These are phyloP conservation scores for Aureobasidium pullulans DNA, from an alignment of 2,329 filamentous ascomycete genomes.

Conservation along the genomic window DNA sequence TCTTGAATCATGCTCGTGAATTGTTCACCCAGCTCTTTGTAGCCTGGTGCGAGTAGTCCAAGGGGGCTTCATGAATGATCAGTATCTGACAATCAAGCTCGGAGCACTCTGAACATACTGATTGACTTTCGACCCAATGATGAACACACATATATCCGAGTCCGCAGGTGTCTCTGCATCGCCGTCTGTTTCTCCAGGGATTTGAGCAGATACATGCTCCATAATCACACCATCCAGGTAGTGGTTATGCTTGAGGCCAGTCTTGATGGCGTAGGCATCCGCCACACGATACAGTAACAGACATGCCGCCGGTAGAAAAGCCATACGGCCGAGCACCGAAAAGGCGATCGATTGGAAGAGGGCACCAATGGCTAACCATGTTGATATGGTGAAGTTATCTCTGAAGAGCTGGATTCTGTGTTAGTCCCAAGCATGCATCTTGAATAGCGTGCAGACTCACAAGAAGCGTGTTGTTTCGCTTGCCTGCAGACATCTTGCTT, in stretches of 20 bases:
- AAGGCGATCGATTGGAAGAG: slow-evolving; percentile 32
- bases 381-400: slow-evolving; percentile 32
- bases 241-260: slow-evolving; percentile 30
- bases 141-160: slow-evolving; percentile 30
- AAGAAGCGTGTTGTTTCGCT: background rate
- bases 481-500: background rate
- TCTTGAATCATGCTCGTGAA: slow-evolving; percentile 34
- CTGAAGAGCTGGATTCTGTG: slow-evolving; percentile 23
- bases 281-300: slow-evolving; percentile 29
- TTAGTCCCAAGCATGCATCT: background rate
- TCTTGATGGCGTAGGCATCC: slow-evolving; percentile 29
- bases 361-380: slow-evolving; percentile 36
- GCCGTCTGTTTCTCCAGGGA: slow-evolving; percentile 30
- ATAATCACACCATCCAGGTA: slow-evolving; percentile 30
- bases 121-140: slow-evolving; percentile 31
- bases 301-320: slow-evolving; percentile 28
- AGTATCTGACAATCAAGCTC: background rate
- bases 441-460: background rate
- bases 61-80: slow-evolving; percentile 32
- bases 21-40: slow-evolving; percentile 30
- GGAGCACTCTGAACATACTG: slow-evolving; percentile 20
- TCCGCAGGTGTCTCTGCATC: slow-evolving; percentile 26
- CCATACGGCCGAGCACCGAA: slow-evolving; percentile 27
- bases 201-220: slow-evolving; percentile 31
- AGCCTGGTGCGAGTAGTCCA: slow-evolving; percentile 41